Conservation (phyloP, 495 filamentous ascomycete species). For the Podospora pseudoanserina region DNA sequence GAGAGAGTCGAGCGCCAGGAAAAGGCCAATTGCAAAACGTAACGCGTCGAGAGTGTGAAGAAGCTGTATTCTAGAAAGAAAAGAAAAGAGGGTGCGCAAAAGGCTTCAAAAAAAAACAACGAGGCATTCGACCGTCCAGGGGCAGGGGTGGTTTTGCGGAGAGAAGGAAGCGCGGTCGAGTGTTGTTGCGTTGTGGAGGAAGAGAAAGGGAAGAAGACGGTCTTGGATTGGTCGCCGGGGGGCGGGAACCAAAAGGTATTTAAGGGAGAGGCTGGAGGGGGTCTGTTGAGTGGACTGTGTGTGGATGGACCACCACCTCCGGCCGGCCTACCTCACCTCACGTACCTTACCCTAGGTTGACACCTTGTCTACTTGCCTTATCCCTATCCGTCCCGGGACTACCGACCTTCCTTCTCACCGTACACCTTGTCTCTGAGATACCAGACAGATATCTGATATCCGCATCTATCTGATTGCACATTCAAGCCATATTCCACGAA, state of each 20-base stretch:
- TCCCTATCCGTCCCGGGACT: not conserved
- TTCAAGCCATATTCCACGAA: not conserved
- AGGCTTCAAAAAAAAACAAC: not conserved
- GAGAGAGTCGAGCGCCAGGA: not conserved
- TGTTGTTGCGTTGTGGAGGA: slow-evolving; percentile 13
- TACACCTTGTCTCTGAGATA: not conserved
- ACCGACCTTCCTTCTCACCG: not conserved
- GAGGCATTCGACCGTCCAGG: not conserved
- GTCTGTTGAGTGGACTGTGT: not conserved
- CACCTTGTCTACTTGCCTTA: not conserved
- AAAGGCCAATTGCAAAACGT: not conserved
- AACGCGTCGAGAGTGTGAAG: not conserved
- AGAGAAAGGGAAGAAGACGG: slow-evolving; percentile 8
- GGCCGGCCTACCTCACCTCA: not conserved
- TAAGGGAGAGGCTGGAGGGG: slow-evolving; percentile 11
- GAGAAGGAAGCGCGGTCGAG: not conserved
- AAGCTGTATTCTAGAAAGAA: not conserved
- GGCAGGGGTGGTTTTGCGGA: not conserved
- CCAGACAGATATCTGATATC: not conserved
- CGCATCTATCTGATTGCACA: not conserved
- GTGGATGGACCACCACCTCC: slow-evolving; percentile 1
- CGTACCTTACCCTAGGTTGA: not conserved
- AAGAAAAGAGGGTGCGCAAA: not conserved
- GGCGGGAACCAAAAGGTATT: slow-evolving; percentile 15
- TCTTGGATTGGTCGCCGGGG: slow-evolving; percentile 4